phyloP scores from a whole-genome alignment of 345 rosid species.

The Hypericum androsaemum region DNA sequence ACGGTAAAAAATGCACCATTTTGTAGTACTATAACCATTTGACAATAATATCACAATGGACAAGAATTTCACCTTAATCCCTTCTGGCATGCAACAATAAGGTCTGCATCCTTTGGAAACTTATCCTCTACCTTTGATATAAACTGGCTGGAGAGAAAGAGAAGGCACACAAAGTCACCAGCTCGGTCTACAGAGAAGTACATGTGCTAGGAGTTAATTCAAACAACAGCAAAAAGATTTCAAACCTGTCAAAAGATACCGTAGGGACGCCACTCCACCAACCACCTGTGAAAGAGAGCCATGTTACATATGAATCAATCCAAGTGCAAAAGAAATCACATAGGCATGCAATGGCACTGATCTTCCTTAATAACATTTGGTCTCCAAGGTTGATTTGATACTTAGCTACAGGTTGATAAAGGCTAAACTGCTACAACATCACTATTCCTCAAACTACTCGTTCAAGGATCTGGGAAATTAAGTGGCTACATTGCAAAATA shows the following conservation, averaged over 20 bases:
- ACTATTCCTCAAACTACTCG: no score
- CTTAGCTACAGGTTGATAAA: no score
- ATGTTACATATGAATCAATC: slow-evolving; percentile 4
- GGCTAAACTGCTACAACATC: no score
- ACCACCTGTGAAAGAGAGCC: slow-evolving; percentile 51
- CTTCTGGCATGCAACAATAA: slow-evolving; percentile 88
- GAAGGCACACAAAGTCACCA: slow-evolving; percentile 7
- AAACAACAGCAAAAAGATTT: slow-evolving; percentile 3
- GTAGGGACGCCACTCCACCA: slow-evolving; percentile 96
- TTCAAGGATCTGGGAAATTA: no score
- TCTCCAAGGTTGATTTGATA: no score
- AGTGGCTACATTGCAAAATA: neutral
- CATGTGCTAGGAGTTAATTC: slow-evolving; percentile 2
- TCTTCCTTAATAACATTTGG: no score
- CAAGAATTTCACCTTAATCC: slow-evolving; percentile 60
- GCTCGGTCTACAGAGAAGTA: slow-evolving; percentile 1
- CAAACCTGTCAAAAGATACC: slow-evolving; percentile 57
- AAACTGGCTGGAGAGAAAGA: slow-evolving; percentile 44
- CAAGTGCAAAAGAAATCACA: neutral
- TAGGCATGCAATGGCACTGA: neutral
- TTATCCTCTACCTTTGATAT: slow-evolving; percentile 59
- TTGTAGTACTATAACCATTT: neutral
- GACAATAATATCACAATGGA: slow-evolving; percentile 3
- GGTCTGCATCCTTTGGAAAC: slow-evolving; percentile 68
- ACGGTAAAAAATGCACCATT: neutral